Conservation (phyloP, 352 stramenopile genomes). For the Aphanomyces euteiches region DNA sequence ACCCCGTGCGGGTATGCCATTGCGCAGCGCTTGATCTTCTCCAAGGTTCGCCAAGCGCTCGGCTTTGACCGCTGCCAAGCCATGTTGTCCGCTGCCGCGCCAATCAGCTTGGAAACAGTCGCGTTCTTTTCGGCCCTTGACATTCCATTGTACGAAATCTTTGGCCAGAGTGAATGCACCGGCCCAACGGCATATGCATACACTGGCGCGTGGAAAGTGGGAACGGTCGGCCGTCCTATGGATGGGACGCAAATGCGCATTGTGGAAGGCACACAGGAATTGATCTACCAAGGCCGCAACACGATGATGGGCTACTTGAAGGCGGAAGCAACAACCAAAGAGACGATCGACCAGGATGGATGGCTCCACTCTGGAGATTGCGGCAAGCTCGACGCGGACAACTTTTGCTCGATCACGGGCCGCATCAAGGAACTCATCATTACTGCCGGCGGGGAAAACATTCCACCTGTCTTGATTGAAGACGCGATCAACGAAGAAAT, state of each 20-base stretch:
- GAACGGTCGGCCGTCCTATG: slow-evolving; percentile 38
- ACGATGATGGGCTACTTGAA: slow-evolving; percentile 75
- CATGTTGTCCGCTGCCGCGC: slow-evolving; percentile 74
- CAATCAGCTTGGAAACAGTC: slow-evolving; percentile 56
- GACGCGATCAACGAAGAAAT: slow-evolving; percentile 52
- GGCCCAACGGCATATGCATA: slow-evolving; percentile 40
- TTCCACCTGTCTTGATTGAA: slow-evolving; percentile 56
- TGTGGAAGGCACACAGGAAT: slow-evolving; percentile 36
- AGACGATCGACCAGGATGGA: slow-evolving; percentile 63
- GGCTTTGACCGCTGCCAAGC: slow-evolving; percentile 75
- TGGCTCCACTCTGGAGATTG: slow-evolving; percentile 69
- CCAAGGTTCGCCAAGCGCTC: slow-evolving; percentile 72
- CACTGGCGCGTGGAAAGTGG: slow-evolving; percentile 43
- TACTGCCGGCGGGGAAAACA: slow-evolving; percentile 74
- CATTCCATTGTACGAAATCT: slow-evolving; percentile 64
- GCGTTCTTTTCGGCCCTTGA: slow-evolving; percentile 71
- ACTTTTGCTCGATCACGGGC: slow-evolving; percentile 72
- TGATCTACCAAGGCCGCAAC: slow-evolving; percentile 50
- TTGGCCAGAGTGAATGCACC: slow-evolving; percentile 59
- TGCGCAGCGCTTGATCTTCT: slow-evolving; percentile 74
- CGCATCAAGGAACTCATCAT: slow-evolving; percentile 80
- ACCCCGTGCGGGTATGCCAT: slow-evolving; percentile 68
- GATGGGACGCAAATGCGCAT: slow-evolving; percentile 35
- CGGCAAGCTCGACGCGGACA: slow-evolving; percentile 41
- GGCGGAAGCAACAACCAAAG: slow-evolving; percentile 43